A percentile compares a stretch with the other conserved stretches of the same genome.
phyloP scores from a whole-genome alignment of 2,329 filamentous ascomycete genomes.

The Simplicillium sp. region DNA sequence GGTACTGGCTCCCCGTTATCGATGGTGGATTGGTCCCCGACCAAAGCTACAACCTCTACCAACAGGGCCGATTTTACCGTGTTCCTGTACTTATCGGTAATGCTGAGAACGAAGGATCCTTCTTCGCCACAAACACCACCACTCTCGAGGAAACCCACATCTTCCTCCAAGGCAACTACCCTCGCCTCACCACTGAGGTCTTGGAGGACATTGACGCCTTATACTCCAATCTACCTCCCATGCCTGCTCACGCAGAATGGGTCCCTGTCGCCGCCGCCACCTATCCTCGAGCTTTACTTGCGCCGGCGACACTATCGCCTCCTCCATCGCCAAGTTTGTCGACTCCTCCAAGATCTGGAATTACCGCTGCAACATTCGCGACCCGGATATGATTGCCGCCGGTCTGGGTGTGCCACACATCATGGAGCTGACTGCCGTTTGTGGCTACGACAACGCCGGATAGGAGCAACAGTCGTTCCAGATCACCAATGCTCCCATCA shows the following conservation, averaged over 20 bases:
- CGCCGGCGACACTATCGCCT: slow-evolving; percentile 20
- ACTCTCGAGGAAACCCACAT: slow-evolving; percentile 17
- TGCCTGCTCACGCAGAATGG: slow-evolving; percentile 25
- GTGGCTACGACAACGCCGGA: slow-evolving; percentile 22
- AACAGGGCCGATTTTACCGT: slow-evolving; percentile 21
- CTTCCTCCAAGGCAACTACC: slow-evolving; percentile 33
- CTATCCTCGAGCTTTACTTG: slow-evolving; percentile 29
- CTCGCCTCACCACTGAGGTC: slow-evolving; percentile 21
- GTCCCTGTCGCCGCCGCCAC: slow-evolving; percentile 24
- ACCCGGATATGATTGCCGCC: slow-evolving; percentile 17
- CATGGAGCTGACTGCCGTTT: slow-evolving; percentile 32
- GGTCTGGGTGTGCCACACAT: slow-evolving; percentile 33
- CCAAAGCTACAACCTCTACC: slow-evolving; percentile 25
- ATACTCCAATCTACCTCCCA: slow-evolving; percentile 20
- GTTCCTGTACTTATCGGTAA: slow-evolving; percentile 25
- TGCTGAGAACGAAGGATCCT: slow-evolving; percentile 23
- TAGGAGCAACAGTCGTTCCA: slow-evolving; percentile 23
- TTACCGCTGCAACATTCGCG: slow-evolving; percentile 34
- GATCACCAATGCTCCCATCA: slow-evolving; percentile 25
- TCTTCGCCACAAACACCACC: slow-evolving; percentile 24
- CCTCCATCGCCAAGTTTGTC: background rate
- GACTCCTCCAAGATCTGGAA: slow-evolving; percentile 17
- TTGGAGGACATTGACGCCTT: slow-evolving; percentile 16
- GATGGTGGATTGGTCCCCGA: slow-evolving; percentile 29
- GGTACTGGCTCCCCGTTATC: slow-evolving; percentile 36